Evolutionary conservation across 108 stramenopile species (phyloP), one percentile per base, ranked within the genome.

Genomic region (Aurantiochytrium sp.): DNA sequence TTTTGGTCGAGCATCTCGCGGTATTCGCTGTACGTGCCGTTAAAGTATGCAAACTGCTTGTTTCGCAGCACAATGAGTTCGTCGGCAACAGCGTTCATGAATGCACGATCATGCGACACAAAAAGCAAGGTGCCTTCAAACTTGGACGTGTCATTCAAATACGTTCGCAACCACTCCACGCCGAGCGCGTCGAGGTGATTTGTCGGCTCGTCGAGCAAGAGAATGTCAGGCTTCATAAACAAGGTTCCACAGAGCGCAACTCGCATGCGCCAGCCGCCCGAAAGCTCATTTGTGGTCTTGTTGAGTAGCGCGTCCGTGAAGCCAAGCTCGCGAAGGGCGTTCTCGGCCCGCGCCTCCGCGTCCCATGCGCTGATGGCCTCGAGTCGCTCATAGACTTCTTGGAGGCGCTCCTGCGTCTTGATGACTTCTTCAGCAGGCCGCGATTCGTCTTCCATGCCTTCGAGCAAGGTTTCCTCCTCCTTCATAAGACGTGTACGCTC

Each of bases 241-340:
- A 99, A 92, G 5, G 98, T 97, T 4, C 96, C 98, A 5, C 98
- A 98, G 23, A 99, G 91, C 5, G 97, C 95, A 76, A 98, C 98
- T 57, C 99, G 95, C 99, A 99, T 99, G 44, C 98, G 88, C 99
- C 99, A 99, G 28, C 98, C 98, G 29, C 98, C 98, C 21, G 93
- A 93, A 14, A 98, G 90, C 72, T 95, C 92, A 4, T 88, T 89
- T 0, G 98, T 98, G 1, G 96, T 92, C 87, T 93, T 94, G 43
- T 94, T 89, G 89, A 95, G 95, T 93, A 97, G 96, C 47, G 95
- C 96, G 43, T 93, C 90, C 3, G 95, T 92, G 91, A 98, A 98
- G 51, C 96, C 96, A 42, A 98, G 87, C 35, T 97, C 97, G 49
- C 89, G 72, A 60, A 96, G 88, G 57, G 95, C 88, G 12, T 76